Evolutionary conservation across 305 asterid genomes (phyloP).

Genomic region (Solanum chacoense): DNA sequence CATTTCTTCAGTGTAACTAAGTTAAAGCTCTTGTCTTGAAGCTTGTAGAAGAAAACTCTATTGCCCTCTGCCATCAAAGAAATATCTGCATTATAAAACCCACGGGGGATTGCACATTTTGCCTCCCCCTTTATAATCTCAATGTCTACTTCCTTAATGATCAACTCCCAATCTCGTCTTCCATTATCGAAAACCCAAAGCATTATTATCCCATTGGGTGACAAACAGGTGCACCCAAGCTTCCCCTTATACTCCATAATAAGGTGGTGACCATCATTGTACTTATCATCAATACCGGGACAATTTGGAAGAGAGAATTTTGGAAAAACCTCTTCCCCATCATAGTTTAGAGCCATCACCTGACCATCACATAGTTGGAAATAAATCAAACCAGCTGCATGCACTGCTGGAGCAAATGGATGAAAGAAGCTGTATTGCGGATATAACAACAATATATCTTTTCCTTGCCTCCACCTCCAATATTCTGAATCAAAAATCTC

Average conservation of each 20-base stretch:
- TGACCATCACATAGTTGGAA: not conserved
- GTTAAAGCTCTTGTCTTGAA: not conserved
- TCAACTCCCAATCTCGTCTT: not conserved
- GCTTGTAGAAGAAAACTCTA: not conserved
- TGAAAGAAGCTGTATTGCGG: not conserved
- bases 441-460: not conserved
- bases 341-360: conserved; percentile 2
- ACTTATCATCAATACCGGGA: not conserved
- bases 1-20: not conserved
- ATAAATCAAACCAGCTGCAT: not conserved
- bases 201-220: not conserved
- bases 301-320: not conserved
- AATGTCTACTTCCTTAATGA: not conserved
- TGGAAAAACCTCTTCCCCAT: not conserved
- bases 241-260: conserved; percentile 2
- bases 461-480: not conserved
- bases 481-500: not conserved
- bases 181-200: conserved; percentile 11
- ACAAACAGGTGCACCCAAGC: not conserved
- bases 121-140: not conserved
- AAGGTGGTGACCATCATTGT: not conserved
- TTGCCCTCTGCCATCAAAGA: not conserved
- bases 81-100: not conserved
- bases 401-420: not conserved
- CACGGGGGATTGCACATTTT: not conserved